Evolutionary conservation across 768 basidiomycete species (phyloP), one percentile per base, ranked within the genome.

Genomic region (Boletus reticulatus): DNA sequence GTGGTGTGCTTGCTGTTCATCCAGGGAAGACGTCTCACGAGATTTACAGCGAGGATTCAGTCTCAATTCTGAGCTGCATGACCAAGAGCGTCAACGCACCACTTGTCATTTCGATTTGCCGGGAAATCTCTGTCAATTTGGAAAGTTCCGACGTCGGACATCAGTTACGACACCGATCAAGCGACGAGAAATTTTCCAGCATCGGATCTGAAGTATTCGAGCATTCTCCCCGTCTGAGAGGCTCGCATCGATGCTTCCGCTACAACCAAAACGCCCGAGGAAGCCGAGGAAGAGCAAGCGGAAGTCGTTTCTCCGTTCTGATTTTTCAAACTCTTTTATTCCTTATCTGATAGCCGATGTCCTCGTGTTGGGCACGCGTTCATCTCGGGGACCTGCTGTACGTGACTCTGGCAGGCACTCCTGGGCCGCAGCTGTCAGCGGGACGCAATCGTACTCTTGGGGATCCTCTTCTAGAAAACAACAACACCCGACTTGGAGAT

Each of bases 201-300:
- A 10, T 6, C 9, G 31, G 19, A 41, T 50, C 34, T 3, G 53
- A 41, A 16, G 6, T 22, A 16, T 55, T 36, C 19, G 4, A 22
- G 16, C 13, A 39, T 31, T 49, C 48, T 1, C 51, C 29, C 53
- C 39, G 48, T 55, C 57, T 5, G 53, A 58, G 19, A 55, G 32
- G 4, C 48, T 2, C 22, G 22, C 22, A 22, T 58, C 4, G 48
- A 44, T 14, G 32, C 11, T 34, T 34, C 34, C 13, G 22, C 6
- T 8, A 45, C 19, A 10, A 17, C 29, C 34, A 36, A 14, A 7
- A 57, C 43, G 2, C 36, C 19, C 19, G 43, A 55, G 14, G 48
- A 58, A 45, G 41, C n/a, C 22, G 57, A 49, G 37, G 37, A 50
- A 38, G 46, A 54, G 27, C 16, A 34, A 55, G 38, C 37, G 16